A percentile compares a stretch with the other conserved stretches of the same genome.
These are phyloP conservation scores for Aspergillus haitiensis DNA, from an alignment of 495 filamentous ascomycete species.

Conservation along the genomic window DNA sequence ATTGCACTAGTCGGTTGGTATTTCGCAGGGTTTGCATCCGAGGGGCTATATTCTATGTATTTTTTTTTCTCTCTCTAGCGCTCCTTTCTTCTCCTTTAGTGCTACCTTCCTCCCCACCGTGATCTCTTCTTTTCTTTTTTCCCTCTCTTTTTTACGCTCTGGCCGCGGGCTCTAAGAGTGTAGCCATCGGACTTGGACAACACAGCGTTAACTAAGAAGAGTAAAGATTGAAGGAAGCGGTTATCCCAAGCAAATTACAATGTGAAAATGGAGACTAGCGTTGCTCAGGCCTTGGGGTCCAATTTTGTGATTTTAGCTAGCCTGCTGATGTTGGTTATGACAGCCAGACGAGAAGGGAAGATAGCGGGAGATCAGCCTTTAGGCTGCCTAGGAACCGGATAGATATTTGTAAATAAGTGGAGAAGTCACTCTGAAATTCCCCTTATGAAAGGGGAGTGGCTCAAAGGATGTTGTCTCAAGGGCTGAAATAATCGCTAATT, in stretches of 20 bases:
- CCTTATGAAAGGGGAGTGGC: background rate
- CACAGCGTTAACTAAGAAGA: slow-evolving; percentile 5
- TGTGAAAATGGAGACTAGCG: slow-evolving; percentile 2
- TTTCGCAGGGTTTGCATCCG: slow-evolving; percentile 3
- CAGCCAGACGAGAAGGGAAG: slow-evolving; percentile 5
- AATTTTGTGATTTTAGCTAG: background rate
- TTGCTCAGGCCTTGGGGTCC: slow-evolving; percentile 1
- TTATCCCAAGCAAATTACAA: background rate
- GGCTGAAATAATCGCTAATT: no score
- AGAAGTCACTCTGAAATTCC: background rate
- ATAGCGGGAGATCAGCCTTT: slow-evolving; percentile 27
- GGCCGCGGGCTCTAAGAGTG: background rate
- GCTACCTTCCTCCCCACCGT: no score
- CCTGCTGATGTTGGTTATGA: slow-evolving; percentile 1
- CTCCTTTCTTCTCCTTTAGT: background rate
- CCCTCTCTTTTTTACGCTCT: background rate
- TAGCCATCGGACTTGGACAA: no score
- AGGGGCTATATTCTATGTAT: background rate
- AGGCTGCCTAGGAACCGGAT: slow-evolving; percentile 10
- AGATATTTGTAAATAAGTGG: slow-evolving; percentile 10
- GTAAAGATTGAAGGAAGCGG: background rate
- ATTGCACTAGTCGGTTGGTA: slow-evolving; percentile 14
- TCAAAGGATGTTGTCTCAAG: background rate
- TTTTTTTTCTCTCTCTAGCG: background rate
- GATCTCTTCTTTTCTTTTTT: background rate